Evolutionary conservation across 352 stramenopile genomes (phyloP), one percentile per base, ranked within the genome.

Genomic region (Globisporangium radiosum): DNA sequence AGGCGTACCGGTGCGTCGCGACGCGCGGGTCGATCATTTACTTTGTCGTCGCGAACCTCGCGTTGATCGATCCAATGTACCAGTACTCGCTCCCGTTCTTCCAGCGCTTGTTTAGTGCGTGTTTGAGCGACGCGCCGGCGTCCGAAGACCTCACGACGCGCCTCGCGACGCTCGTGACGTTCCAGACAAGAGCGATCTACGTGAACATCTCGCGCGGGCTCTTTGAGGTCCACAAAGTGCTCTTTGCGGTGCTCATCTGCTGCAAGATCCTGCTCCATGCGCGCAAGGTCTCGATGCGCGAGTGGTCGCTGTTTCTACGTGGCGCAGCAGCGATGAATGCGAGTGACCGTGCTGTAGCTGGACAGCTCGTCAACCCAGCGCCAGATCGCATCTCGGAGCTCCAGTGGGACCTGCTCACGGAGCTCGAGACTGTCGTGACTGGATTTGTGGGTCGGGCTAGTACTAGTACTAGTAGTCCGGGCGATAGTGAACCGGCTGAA

Each of bases 61-160:
- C 85, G 13, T 68, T 89, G 9, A 96, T 98, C 56, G 93, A 98
- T 54, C 92, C 93, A 3, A 98, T 98, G 93, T 98, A 98, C 74
- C 93, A 98, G 75, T 97, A 98, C 72, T 98, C 91, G 45, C 70
- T 98, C 36, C 80, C 87, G 3, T 98, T 96, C 69, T 98, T 97
- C 56, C 87, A 96, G 59, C 70, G 76, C 0, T 76, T 98, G 25
- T 98, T 97, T 70, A 88, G 94, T 55, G 88, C 90, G 57, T 98
- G 92, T 65, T 95, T 98, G 43, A 75, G 91, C 51, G 78, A 92
- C 64, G 81, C 80, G 4, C 71, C 80, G 0, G 76, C 73, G 49
- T 77, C 78, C 0, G 73, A 85, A 57, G 59, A 63, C 0, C 70
- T 98, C 5, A 62, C 69, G 2, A 68, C 65, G 47, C 77, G 94